Evolutionary conservation across 805 yeast genomes (phyloP).

Genomic region (Yarrowia sp.): DNA sequence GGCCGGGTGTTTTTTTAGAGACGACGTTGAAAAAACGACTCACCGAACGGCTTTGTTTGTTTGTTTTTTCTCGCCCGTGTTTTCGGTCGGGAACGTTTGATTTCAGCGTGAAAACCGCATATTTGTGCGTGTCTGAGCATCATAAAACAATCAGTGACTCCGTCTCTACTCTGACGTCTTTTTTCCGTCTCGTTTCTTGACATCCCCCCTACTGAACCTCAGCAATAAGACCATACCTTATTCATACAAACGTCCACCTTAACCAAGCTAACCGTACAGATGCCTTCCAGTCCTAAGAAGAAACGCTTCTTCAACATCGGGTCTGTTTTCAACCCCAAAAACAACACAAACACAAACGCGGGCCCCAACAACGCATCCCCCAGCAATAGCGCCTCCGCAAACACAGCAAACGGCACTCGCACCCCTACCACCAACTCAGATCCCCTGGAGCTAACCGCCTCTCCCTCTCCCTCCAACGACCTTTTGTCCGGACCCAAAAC

Average conservation of each 20-base stretch:
- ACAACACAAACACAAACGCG: conserved; percentile 22
- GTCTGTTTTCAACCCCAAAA: conserved; percentile 22
- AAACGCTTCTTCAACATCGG: conserved; percentile 27
- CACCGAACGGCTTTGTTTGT: neutral
- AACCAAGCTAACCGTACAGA: conserved; percentile 13
- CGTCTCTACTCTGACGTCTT: neutral
- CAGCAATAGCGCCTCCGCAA: neutral
- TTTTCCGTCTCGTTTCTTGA: neutral
- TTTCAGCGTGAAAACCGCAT: neutral
- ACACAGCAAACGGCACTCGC: neutral
- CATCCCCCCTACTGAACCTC: neutral
- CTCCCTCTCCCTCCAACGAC: conserved; percentile 16
- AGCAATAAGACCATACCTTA: neutral
- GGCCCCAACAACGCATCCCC: neutral
- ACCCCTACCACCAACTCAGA: conserved; percentile 12
- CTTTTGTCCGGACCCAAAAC: conserved; percentile 15
- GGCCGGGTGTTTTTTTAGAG: too few relatives aligned
- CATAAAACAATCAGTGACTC: too few relatives aligned
- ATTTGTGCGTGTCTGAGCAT: too few relatives aligned
- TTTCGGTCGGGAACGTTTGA: neutral
- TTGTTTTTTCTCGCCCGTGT: neutral
- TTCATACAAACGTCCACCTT: neutral
- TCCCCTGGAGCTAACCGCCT: conserved; percentile 11
- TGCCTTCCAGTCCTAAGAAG: conserved; percentile 27
- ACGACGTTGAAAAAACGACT: neutral